phyloP scores from a whole-genome alignment of 768 basidiomycete genomes.

The Lactarius sp. region DNA sequence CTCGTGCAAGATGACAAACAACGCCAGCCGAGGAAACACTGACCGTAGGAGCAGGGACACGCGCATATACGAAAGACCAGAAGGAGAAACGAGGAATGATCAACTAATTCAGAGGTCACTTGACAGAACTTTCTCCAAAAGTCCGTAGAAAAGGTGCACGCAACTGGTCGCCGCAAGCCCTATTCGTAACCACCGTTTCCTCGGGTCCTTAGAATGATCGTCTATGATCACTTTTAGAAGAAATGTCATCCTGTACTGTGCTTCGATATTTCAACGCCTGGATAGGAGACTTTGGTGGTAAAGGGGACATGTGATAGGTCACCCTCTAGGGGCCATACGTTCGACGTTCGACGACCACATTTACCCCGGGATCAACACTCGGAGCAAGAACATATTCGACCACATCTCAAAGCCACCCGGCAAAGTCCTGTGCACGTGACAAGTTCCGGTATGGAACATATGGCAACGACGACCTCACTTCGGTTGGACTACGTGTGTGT shows the following conservation, averaged over 20 bases:
- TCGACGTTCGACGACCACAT: not conserved
- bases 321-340: not conserved
- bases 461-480: not conserved
- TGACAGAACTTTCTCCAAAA: too few relatives aligned
- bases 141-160: not conserved
- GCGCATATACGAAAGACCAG: too few relatives aligned
- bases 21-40: not conserved
- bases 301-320: not conserved
- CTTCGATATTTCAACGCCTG: not conserved
- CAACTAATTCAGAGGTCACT: too few relatives aligned
- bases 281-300: not conserved
- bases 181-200: not conserved
- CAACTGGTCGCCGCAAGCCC: not conserved
- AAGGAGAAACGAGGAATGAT: too few relatives aligned
- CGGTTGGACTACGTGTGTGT: not conserved
- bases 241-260: not conserved
- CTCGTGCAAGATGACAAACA: too few relatives aligned
- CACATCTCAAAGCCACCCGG: not conserved
- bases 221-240: too few relatives aligned
- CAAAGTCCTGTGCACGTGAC: not conserved
- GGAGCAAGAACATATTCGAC: too few relatives aligned
- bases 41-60: too few relatives aligned
- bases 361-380: not conserved
- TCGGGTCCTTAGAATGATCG: too few relatives aligned
- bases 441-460: not conserved